Conservation (phyloP, 441 rosid species). For the Brassica balearica region DNA sequence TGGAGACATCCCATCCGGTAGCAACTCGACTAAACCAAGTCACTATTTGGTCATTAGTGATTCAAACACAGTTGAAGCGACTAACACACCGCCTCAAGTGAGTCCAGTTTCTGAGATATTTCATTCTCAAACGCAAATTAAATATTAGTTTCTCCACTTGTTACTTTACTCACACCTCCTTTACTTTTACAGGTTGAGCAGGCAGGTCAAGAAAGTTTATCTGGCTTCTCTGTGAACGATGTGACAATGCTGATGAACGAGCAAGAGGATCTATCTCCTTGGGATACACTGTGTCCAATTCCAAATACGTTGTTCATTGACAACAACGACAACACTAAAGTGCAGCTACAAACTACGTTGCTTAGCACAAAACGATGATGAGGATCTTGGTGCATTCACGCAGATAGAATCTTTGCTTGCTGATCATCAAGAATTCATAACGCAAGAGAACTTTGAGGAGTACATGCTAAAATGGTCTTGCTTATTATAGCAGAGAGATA, state of each 20-base stretch:
- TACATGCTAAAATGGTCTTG: not conserved
- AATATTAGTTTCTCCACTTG: not conserved
- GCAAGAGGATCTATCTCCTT: not conserved
- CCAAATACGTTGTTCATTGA: not conserved
- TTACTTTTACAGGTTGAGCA: constrained; percentile 7
- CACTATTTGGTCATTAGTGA: constrained; percentile 4
- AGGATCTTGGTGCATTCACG: not conserved
- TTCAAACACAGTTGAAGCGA: not conserved
- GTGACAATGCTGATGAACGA: constrained; percentile 1
- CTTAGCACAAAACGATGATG: not conserved
- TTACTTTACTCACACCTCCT: not conserved
- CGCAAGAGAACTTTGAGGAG: constrained; percentile 10
- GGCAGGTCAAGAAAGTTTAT: not conserved
- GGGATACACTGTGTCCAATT: constrained; percentile 14
- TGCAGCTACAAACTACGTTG: not conserved
- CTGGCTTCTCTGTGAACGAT: not conserved
- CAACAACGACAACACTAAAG: not conserved
- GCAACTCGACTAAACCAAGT: not conserved
- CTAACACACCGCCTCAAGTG: constrained; percentile 15
- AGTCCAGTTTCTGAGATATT: constrained; percentile 19
- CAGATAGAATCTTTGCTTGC: not conserved
- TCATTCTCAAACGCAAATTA: not conserved
- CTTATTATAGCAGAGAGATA: constrained; percentile 8
- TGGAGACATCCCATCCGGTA: constrained; percentile 8
- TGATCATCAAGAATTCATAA: constrained; percentile 9